Percentiles rank a stretch among this genome's conserved stretches.
phyloP scores from a whole-genome alignment of 2,329 filamentous ascomycete genomes.

The Fusarium anthophilum region DNA sequence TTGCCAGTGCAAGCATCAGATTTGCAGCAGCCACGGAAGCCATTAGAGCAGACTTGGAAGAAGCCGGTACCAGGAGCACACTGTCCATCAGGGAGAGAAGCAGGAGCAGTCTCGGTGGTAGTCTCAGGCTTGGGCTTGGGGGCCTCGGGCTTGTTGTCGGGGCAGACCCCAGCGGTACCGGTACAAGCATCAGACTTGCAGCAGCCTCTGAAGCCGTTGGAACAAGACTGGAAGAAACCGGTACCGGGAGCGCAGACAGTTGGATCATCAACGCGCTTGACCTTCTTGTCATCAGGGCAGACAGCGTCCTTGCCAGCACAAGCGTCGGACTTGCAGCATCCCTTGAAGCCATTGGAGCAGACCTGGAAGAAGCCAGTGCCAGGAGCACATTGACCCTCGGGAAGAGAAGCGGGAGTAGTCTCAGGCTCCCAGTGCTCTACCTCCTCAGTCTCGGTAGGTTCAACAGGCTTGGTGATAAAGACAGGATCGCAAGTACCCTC shows the following conservation, averaged over 20 bases:
- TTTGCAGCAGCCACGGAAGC: slow-evolving; percentile 25
- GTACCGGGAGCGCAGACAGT: slow-evolving; percentile 9
- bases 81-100: not conserved
- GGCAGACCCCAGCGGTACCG: not conserved
- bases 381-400: not conserved
- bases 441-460: not conserved
- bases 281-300: not conserved
- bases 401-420: not conserved
- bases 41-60: slow-evolving; percentile 23
- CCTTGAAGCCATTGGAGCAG: slow-evolving; percentile 2
- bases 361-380: slow-evolving; percentile 11
- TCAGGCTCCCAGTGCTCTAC: not conserved
- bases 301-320: not conserved
- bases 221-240: slow-evolving; percentile 20
- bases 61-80: not conserved
- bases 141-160: not conserved
- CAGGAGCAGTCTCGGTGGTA: not conserved
- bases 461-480: slow-evolving; percentile 1
- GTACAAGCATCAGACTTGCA: slow-evolving; percentile 22
- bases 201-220: slow-evolving; percentile 23
- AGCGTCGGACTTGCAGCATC: slow-evolving; percentile 11
- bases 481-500: slow-evolving; percentile 21
- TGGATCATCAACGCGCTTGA: not conserved
- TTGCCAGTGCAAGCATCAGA: slow-evolving; percentile 13
- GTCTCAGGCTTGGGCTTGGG: not conserved